Evolutionary conservation across 2,329 filamentous ascomycete genomes (phyloP).

Genomic region (Neobulgaria alba): DNA sequence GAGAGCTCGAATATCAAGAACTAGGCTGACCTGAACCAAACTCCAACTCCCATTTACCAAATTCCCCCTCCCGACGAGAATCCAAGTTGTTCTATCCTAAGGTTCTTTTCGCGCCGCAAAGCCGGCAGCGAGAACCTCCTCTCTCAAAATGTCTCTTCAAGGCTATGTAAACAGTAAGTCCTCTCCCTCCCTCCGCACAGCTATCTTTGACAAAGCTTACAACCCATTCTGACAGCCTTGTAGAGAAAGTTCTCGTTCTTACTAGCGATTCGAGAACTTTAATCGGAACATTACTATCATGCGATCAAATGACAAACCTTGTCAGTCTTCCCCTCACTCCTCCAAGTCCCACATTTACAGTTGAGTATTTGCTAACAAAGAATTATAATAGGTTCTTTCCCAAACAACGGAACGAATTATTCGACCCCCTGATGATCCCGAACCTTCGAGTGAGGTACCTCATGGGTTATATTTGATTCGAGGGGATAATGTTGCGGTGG

Average conservation of each 20-base stretch:
- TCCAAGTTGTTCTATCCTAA: background rate
- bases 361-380: conserved; percentile 3
- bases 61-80: no score
- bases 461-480: conserved; percentile 87
- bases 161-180: conserved; percentile 44
- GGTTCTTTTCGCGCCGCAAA: conserved; percentile 12
- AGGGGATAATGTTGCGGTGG: conserved; percentile 88
- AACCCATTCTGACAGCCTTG: conserved; percentile 28
- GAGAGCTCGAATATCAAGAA: no score
- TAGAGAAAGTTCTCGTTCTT: conserved; percentile 86
- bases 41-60: no score
- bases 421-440: conserved; percentile 71
- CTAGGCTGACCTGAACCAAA: no score
- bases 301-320: conserved; percentile 88
- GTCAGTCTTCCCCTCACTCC: no score
- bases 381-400: conserved; percentile 58
- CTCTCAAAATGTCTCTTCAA: conserved; percentile 40
- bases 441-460: conserved; percentile 70
- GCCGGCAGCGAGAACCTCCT: conserved; percentile 18
- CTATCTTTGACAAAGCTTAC: conserved; percentile 23
- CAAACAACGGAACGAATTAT: conserved; percentile 86
- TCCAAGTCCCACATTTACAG: no score
- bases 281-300: conserved; percentile 73
- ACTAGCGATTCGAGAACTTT: conserved; percentile 87
- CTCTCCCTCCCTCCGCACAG: conserved; percentile 2